These are phyloP conservation scores for Xylaria acuta DNA, from an alignment of 495 filamentous ascomycete genomes.

Conservation along the genomic window DNA sequence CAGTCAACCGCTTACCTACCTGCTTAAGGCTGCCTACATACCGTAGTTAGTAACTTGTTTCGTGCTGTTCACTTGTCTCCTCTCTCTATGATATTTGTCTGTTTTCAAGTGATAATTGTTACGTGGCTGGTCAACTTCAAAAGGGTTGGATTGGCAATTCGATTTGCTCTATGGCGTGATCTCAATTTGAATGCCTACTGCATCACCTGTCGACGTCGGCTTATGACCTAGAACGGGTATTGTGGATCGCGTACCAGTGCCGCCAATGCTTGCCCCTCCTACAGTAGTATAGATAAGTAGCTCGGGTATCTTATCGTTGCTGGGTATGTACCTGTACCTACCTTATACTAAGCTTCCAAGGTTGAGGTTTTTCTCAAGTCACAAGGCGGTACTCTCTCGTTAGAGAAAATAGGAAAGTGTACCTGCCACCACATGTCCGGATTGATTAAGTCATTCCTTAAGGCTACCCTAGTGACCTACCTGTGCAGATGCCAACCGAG, in stretches of 20 bases:
- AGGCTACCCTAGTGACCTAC: background rate
- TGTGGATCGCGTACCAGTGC: background rate
- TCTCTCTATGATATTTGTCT: background rate
- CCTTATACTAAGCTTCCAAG: background rate
- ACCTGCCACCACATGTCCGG: background rate
- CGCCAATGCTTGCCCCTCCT: conserved; percentile 12
- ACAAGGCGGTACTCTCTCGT: background rate
- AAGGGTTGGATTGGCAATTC: background rate
- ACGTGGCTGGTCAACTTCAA: background rate
- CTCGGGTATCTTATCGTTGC: conserved; percentile 5
- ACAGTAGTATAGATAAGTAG: background rate
- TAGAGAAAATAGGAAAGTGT: background rate
- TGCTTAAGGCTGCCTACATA: background rate
- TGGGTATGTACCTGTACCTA: background rate
- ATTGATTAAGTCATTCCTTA: conserved; percentile 2
- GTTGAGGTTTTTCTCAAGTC: background rate
- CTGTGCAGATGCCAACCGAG: background rate
- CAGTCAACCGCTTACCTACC: background rate
- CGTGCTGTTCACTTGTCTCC: background rate
- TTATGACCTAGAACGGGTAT: background rate
- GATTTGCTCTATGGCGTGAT: background rate
- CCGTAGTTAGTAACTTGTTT: background rate
- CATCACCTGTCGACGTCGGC: background rate
- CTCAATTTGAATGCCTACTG: background rate
- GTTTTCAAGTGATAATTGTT: background rate